Conservation (phyloP, 345 rosid genomes). For the Gossypium ekmanianum region DNA sequence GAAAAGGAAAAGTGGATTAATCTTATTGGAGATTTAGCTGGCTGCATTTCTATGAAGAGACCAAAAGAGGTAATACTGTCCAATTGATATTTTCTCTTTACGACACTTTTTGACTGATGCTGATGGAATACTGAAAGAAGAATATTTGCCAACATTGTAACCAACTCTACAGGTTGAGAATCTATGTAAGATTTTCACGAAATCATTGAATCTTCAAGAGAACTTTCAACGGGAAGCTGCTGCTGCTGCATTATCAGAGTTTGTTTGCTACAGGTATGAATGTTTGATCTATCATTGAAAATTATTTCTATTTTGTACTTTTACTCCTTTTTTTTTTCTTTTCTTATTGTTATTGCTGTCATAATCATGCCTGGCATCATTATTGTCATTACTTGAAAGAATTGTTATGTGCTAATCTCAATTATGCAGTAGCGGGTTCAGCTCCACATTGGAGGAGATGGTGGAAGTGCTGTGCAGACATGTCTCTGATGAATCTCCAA, state of each 20-base stretch:
- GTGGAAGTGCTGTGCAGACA: slow-evolving; percentile 88
- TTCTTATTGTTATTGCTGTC: not conserved
- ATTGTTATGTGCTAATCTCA: slow-evolving; percentile 11
- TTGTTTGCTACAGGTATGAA: slow-evolving; percentile 74
- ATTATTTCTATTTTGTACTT: not conserved
- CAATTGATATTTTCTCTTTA: slow-evolving; percentile 7
- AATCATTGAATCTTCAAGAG: slow-evolving; percentile 62
- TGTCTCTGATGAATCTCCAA: slow-evolving; percentile 93
- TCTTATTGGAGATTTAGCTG: slow-evolving; percentile 81
- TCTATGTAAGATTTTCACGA: slow-evolving; percentile 69
- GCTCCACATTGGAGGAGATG: slow-evolving; percentile 83
- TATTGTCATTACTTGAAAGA: not conserved
- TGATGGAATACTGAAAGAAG: slow-evolving; percentile 8
- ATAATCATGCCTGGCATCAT: not conserved
- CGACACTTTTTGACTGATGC: slow-evolving; percentile 4
- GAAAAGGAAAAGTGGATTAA: slow-evolving; percentile 91
- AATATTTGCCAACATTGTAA: not conserved
- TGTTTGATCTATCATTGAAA: slow-evolving; percentile 5
- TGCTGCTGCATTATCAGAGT: slow-evolving; percentile 93
- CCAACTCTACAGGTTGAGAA: slow-evolving; percentile 55
- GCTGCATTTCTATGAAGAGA: slow-evolving; percentile 89
- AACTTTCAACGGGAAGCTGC: slow-evolving; percentile 92
- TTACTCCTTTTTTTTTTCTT: not conserved
- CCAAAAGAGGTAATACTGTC: slow-evolving; percentile 73
- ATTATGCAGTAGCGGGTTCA: slow-evolving; percentile 63